These are phyloP conservation scores for Amanita polypyramis DNA, from an alignment of 768 basidiomycete species.

Conservation along the genomic window DNA sequence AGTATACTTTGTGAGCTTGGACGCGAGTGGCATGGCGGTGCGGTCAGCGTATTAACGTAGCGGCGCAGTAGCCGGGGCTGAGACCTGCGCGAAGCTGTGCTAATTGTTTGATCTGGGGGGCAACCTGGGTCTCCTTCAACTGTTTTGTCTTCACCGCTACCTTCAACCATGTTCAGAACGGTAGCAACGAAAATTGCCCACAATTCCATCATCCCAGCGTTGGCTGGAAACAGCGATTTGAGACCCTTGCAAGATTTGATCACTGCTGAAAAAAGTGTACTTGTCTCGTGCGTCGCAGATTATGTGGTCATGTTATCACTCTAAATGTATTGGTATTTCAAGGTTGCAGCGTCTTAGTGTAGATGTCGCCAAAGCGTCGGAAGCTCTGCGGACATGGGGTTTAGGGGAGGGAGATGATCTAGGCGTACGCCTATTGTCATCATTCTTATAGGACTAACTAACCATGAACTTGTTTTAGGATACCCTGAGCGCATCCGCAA, in stretches of 20 bases:
- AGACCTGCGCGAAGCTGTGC: no score
- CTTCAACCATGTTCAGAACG: slow-evolving; percentile 55
- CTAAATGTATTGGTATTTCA: background rate
- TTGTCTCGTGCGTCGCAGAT: slow-evolving; percentile 44
- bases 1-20: no score
- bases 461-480: slow-evolving; percentile 36
- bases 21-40: no score
- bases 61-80: no score
- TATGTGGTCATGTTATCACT: background rate
- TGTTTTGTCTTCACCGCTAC: background rate
- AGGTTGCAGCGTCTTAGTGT: slow-evolving; percentile 57
- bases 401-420: slow-evolving; percentile 77
- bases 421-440: slow-evolving; percentile 33
- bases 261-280: slow-evolving; percentile 74
- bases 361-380: slow-evolving; percentile 61
- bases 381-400: slow-evolving; percentile 66
- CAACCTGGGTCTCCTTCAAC: no score
- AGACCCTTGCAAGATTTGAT: slow-evolving; percentile 83
- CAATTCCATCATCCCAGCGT: slow-evolving; percentile 69
- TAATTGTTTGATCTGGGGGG: no score
- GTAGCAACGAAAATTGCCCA: slow-evolving; percentile 82
- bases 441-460: slow-evolving; percentile 5
- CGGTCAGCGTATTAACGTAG: no score
- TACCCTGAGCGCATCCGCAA: slow-evolving; percentile 58
- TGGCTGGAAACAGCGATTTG: slow-evolving; percentile 66